Percentiles rank a stretch among this genome's conserved stretches.
Conservation (phyloP, 75 land plant genomes). For the Chamaecyparis obtusa region DNA sequence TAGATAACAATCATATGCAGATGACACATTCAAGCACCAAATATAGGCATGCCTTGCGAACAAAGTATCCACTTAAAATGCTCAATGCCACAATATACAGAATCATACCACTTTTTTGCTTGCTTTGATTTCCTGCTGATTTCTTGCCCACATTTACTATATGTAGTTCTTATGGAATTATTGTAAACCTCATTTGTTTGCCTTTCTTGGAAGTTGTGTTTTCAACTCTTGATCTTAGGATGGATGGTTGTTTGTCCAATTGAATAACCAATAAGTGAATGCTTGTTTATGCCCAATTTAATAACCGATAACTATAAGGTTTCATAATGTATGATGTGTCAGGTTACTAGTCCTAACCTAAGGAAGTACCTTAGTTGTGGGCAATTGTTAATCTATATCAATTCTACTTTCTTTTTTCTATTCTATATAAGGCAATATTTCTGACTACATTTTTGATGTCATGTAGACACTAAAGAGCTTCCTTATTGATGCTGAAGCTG, state of each 20-base stretch:
- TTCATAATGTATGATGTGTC: not conserved
- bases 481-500: slow-evolving; percentile 76
- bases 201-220: not conserved
- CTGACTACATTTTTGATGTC: slow-evolving; percentile 3
- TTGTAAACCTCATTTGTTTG: not conserved
- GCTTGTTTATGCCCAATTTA: not conserved
- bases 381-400: not conserved
- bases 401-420: not conserved
- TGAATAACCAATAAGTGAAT: not conserved
- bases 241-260: not conserved
- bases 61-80: not conserved
- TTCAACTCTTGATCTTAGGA: not conserved
- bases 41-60: not conserved
- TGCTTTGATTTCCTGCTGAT: not conserved
- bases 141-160: not conserved
- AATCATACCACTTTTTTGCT: not conserved
- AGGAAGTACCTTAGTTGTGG: not conserved
- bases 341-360: not conserved
- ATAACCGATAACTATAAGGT: not conserved
- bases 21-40: not conserved
- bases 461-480: slow-evolving; percentile 64
- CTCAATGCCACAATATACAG: not conserved
- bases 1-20: not conserved
- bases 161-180: not conserved
- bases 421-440: slow-evolving; percentile 4